Percentiles rank a stretch among this genome's conserved stretches.
Conservation (phyloP, 1,284 basidiomycete genomes). For the Golubevia sp. region DNA sequence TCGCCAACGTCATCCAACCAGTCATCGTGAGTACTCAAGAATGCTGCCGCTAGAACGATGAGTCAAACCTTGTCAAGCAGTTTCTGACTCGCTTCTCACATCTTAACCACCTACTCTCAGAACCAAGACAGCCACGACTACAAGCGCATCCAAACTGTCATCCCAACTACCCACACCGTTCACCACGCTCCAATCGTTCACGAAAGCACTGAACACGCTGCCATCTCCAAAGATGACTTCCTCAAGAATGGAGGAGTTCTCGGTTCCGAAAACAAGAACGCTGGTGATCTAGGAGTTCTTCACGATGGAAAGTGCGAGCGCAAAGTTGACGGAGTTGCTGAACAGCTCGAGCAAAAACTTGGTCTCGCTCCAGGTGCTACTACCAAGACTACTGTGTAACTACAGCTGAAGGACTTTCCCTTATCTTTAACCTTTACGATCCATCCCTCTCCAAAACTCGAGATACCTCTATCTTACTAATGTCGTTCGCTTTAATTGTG, state of each 20-base stretch:
- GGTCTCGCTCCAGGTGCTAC: slow-evolving; percentile 16
- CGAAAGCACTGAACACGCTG: slow-evolving; percentile 48
- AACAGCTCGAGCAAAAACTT: slow-evolving; percentile 34
- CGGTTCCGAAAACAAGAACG: slow-evolving; percentile 19
- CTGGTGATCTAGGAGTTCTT: slow-evolving; percentile 41
- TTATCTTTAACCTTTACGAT: no score
- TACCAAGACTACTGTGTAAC: no score
- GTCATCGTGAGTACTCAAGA: no score
- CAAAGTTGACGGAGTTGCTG: slow-evolving; percentile 42
- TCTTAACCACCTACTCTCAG: no score
- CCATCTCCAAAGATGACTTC: slow-evolving; percentile 49
- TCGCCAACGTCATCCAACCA: slow-evolving; percentile 55
- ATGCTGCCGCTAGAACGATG: no score
- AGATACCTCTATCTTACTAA: no score
- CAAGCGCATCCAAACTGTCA: slow-evolving; percentile 51
- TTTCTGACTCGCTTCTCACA: no score
- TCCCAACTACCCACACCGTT: slow-evolving; percentile 46
- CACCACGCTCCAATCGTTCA: slow-evolving; percentile 56
- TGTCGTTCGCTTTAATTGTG: no score
- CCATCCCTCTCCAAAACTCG: no score
- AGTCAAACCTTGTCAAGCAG: no score
- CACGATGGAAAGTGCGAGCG: slow-evolving; percentile 48
- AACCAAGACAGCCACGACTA: slow-evolving; percentile 53
- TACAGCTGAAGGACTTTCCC: no score
- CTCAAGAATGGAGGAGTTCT: slow-evolving; percentile 42